phyloP scores from a whole-genome alignment of 306 rosid species.

The Citrullus colocynthis region DNA sequence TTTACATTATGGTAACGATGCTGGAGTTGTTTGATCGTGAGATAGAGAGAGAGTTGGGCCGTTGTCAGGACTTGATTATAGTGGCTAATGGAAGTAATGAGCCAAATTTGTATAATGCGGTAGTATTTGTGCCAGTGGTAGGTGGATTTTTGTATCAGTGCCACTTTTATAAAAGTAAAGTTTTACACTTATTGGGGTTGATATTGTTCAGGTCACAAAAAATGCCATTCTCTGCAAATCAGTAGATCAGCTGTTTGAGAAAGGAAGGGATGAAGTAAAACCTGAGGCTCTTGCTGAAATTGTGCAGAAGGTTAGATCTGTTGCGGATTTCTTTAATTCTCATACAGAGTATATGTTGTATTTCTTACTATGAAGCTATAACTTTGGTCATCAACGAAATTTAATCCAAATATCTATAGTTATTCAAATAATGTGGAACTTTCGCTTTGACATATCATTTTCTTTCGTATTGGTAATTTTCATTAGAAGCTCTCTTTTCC shows the following conservation, averaged over 20 bases:
- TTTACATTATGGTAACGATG: neutral
- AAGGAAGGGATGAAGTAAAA: conserved; percentile 41
- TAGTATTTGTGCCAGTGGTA: neutral
- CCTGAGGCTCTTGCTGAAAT: conserved; percentile 45
- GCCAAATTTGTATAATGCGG: neutral
- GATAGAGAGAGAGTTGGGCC: neutral
- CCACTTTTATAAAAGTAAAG: neutral
- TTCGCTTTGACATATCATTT: neutral
- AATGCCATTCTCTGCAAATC: conserved; percentile 61
- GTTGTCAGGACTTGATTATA: neutral
- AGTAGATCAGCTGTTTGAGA: conserved; percentile 46
- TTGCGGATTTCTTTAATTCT: neutral
- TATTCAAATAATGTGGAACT: neutral
- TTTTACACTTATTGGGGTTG: neutral
- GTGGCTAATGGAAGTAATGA: neutral
- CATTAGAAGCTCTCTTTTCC: neutral
- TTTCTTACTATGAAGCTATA: neutral
- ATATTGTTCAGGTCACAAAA: conserved; percentile 45
- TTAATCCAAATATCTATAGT: neutral
- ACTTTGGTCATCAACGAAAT: neutral
- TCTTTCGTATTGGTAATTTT: neutral
- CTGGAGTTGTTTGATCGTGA: neutral
- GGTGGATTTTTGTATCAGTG: neutral
- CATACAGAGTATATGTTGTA: neutral
- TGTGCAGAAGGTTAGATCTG: conserved; percentile 45